Conservation (phyloP, 2,329 filamentous ascomycete species). For the Chrysoporthe cubensis region DNA sequence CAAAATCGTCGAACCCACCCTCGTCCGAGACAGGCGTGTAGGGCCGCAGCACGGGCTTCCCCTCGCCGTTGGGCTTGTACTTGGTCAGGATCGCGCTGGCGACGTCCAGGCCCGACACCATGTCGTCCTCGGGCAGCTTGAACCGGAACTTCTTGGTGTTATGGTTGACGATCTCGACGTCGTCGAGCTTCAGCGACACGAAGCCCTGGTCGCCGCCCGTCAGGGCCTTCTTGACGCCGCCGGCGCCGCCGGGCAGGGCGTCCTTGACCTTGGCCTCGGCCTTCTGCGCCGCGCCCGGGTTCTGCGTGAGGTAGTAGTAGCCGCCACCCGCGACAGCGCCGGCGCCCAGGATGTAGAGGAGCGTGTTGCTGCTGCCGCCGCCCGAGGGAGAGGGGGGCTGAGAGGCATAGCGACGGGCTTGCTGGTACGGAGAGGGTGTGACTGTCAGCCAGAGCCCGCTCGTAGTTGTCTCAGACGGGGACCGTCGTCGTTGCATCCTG, state of each 20-base stretch:
- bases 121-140: constrained; percentile 79
- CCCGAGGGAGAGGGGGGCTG: constrained; percentile 51
- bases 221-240: constrained; percentile 58
- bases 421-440: constrained; percentile 44
- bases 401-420: constrained; percentile 70
- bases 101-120: constrained; percentile 79
- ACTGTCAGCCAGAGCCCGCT: constrained; percentile 30
- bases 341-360: constrained; percentile 65
- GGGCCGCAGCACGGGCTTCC: constrained; percentile 86
- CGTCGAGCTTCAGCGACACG: constrained; percentile 77
- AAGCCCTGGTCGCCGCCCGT: constrained; percentile 90
- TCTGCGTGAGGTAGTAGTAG: constrained; percentile 58
- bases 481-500: background rate
- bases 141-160: constrained; percentile 96
- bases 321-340: constrained; percentile 61
- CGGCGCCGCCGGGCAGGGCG: constrained; percentile 34
- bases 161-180: constrained; percentile 81
- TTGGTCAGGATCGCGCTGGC: constrained; percentile 91
- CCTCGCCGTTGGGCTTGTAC: constrained; percentile 79
- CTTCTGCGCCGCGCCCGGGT: constrained; percentile 54
- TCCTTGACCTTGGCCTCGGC: constrained; percentile 58
- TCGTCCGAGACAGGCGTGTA: constrained; percentile 94
- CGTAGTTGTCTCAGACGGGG: background rate
- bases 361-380: constrained; percentile 61
- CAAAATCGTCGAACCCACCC: constrained; percentile 49